A percentile compares a stretch with the other conserved stretches of the same genome.
These are phyloP conservation scores for Aspergillus ibericus DNA, from an alignment of 2,329 filamentous ascomycete species.

Conservation along the genomic window DNA sequence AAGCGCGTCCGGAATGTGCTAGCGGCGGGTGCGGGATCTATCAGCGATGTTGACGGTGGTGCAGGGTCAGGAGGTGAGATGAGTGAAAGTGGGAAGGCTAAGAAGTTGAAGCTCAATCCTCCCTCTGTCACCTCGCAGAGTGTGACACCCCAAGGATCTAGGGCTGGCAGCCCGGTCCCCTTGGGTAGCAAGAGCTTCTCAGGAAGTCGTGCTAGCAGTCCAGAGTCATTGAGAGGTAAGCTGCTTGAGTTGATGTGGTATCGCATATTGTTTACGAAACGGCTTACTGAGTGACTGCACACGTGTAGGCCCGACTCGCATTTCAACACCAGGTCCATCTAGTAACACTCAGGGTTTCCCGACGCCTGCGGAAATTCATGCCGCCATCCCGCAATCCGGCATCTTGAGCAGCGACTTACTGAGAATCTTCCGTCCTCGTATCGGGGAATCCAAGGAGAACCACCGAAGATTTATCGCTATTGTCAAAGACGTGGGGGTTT, in stretches of 20 bases:
- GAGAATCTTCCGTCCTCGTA: slow-evolving; percentile 44
- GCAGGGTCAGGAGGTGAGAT: slow-evolving; percentile 49
- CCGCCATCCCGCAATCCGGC: slow-evolving; percentile 47
- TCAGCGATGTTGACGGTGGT: slow-evolving; percentile 58
- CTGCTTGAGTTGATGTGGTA: background rate
- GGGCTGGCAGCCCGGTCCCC: slow-evolving; percentile 48
- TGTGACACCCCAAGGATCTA: slow-evolving; percentile 50
- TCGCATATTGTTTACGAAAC: background rate
- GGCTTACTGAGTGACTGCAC: background rate
- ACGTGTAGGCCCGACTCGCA: slow-evolving; percentile 26
- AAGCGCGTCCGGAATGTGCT: slow-evolving; percentile 46
- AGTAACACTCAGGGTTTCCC: slow-evolving; percentile 38
- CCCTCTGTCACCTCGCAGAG: slow-evolving; percentile 37
- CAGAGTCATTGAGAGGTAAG: slow-evolving; percentile 36
- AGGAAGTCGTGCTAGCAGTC: slow-evolving; percentile 44
- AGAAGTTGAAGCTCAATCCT: slow-evolving; percentile 52
- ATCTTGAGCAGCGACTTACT: slow-evolving; percentile 48
- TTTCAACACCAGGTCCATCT: slow-evolving; percentile 32
- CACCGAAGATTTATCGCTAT: slow-evolving; percentile 45
- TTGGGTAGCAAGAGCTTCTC: slow-evolving; percentile 26
- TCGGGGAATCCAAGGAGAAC: slow-evolving; percentile 44
- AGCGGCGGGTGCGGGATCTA: slow-evolving; percentile 45
- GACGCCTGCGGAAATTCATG: slow-evolving; percentile 48
- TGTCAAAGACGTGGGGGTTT: slow-evolving; percentile 46
- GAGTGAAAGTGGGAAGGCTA: slow-evolving; percentile 46